Evolutionary conservation across 257 asterid genomes (phyloP).

Genomic region (Anisodus acutangulus): DNA sequence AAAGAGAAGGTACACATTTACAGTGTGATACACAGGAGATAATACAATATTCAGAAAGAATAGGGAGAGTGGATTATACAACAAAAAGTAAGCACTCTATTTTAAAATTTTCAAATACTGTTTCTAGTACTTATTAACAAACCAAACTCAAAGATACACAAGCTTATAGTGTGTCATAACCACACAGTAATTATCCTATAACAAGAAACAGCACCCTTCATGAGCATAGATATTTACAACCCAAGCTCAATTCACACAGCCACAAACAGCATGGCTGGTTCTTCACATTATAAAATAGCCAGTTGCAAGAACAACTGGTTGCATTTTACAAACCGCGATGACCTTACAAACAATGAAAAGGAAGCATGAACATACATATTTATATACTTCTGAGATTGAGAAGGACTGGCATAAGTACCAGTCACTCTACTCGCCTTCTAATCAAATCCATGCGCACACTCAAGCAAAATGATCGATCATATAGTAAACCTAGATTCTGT

Average conservation of each 20-base stretch:
- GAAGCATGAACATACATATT: slow-evolving; percentile 20
- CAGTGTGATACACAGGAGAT: neutral
- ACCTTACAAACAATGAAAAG: slow-evolving; percentile 29
- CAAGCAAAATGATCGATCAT: slow-evolving; percentile 34
- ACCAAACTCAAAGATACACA: slow-evolving; percentile 2
- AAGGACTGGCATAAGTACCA: slow-evolving; percentile 43
- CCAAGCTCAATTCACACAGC: slow-evolving; percentile 42
- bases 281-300: slow-evolving; percentile 28
- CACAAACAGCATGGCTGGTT: slow-evolving; percentile 39
- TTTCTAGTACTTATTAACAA: slow-evolving; percentile 1
- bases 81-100: slow-evolving; percentile 7
- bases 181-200: slow-evolving; percentile 36
- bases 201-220: slow-evolving; percentile 35
- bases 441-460: slow-evolving; percentile 32
- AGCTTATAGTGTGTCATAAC: neutral
- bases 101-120: neutral
- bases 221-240: slow-evolving; percentile 56
- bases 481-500: slow-evolving; percentile 37
- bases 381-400: slow-evolving; percentile 42
- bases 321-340: neutral
- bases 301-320: neutral
- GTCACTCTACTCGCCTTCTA: slow-evolving; percentile 50
- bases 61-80: neutral
- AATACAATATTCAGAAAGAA: neutral
- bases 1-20: neutral